phyloP scores from a whole-genome alignment of 2,329 filamentous ascomycete genomes.

The Fusarium graminum region DNA sequence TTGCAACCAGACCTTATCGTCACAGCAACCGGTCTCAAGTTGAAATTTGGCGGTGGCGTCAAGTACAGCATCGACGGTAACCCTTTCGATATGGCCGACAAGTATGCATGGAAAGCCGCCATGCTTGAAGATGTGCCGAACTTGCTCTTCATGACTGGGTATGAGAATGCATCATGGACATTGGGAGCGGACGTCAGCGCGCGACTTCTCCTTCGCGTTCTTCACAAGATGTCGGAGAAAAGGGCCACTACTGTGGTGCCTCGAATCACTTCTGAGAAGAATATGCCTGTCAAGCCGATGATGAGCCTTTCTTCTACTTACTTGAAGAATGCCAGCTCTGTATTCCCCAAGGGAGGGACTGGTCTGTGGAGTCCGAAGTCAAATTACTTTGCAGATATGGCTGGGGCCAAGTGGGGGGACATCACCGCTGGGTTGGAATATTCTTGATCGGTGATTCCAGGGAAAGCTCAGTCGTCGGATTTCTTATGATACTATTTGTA shows the following conservation, averaged over 20 bases:
- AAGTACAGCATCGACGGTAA: constrained; percentile 64
- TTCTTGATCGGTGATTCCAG: not conserved
- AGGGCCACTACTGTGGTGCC: constrained; percentile 61
- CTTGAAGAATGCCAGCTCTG: constrained; percentile 56
- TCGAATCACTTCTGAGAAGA: constrained; percentile 51
- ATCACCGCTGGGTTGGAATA: constrained; percentile 45
- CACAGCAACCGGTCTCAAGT: constrained; percentile 72
- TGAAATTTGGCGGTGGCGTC: constrained; percentile 67
- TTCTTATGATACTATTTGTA: too few relatives aligned
- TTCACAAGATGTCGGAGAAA: constrained; percentile 63
- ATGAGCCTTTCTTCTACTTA: constrained; percentile 65
- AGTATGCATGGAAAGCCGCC: constrained; percentile 68
- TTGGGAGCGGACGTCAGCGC: constrained; percentile 69
- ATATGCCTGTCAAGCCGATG: constrained; percentile 56
- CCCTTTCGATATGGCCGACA: constrained; percentile 57
- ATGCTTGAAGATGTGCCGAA: constrained; percentile 76
- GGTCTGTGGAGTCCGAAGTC: constrained; percentile 52
- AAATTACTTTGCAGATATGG: constrained; percentile 50
- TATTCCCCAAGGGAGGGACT: constrained; percentile 62
- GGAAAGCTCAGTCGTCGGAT: not conserved
- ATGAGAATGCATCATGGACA: constrained; percentile 72
- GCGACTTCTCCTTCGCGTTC: constrained; percentile 62
- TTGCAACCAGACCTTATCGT: constrained; percentile 72
- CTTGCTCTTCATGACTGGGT: constrained; percentile 69
- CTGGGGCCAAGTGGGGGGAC: constrained; percentile 50